Evolutionary conservation across 1,284 basidiomycete species (phyloP).

Genomic region (Ceratobasidium papillatum): DNA sequence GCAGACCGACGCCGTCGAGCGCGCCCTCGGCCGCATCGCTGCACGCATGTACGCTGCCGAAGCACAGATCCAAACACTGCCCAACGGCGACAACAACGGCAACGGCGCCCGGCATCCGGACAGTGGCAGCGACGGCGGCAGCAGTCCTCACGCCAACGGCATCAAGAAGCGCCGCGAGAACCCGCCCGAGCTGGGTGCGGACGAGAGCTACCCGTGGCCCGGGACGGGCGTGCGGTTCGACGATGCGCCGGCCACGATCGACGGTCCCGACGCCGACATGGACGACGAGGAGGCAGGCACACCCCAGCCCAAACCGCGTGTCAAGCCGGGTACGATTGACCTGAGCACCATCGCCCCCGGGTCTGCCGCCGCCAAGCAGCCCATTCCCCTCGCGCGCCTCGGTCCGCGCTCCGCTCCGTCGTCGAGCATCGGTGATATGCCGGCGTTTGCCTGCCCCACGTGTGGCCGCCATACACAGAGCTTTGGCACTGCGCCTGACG

Average conservation of each 20-base stretch:
- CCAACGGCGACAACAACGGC: constrained; percentile 57
- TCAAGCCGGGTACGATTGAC: constrained; percentile 33
- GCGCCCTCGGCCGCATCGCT: constrained; percentile 63
- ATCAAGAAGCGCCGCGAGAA: constrained; percentile 37
- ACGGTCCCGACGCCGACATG: not conserved
- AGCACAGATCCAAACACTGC: constrained; percentile 55
- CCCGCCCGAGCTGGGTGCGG: constrained; percentile 6
- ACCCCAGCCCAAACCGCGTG: not conserved
- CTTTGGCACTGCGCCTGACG: constrained; percentile 6
- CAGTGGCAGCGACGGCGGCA: constrained; percentile 10
- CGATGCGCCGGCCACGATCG: not conserved
- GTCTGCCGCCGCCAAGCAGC: not conserved
- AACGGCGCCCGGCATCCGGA: constrained; percentile 12
- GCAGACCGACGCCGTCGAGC: constrained; percentile 70
- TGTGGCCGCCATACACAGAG: constrained; percentile 18
- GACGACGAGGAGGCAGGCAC: constrained; percentile 5
- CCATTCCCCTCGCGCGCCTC: not conserved
- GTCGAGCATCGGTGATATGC: constrained; percentile 12
- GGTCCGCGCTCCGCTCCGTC: constrained; percentile 24
- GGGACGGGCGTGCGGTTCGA: constrained; percentile 8
- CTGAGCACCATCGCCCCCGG: not conserved
- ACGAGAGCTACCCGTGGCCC: not conserved
- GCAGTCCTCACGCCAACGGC: constrained; percentile 10
- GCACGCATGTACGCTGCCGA: constrained; percentile 71
- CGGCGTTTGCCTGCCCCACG: constrained; percentile 8